These are phyloP conservation scores for Fusarium tanahbumbuense DNA, from an alignment of 2,329 filamentous ascomycete genomes.

Conservation along the genomic window DNA sequence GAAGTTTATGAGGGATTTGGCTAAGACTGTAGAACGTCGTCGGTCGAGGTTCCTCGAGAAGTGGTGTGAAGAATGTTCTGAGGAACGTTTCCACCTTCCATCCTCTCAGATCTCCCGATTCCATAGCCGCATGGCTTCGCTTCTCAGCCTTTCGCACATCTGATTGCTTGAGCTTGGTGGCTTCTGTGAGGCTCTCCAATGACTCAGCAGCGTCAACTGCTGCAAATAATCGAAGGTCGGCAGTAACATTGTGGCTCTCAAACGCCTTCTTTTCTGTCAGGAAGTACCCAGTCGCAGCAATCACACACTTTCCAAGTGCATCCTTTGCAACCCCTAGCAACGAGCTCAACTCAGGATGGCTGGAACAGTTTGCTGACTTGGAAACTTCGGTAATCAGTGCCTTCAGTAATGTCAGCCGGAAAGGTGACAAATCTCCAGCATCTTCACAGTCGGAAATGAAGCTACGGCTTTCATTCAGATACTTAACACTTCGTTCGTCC, in stretches of 20 bases:
- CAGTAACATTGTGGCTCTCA: slow-evolving; percentile 34
- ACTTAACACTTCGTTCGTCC: slow-evolving; percentile 57
- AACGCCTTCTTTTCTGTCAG: slow-evolving; percentile 49
- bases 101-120: slow-evolving; percentile 53
- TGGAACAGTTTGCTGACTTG: slow-evolving; percentile 45
- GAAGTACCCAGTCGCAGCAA: slow-evolving; percentile 44
- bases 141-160: slow-evolving; percentile 53
- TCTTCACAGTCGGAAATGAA: slow-evolving; percentile 46
- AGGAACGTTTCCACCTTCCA: slow-evolving; percentile 62
- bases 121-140: slow-evolving; percentile 50
- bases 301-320: slow-evolving; percentile 46
- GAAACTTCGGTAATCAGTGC: slow-evolving; percentile 47
- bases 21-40: slow-evolving; percentile 50
- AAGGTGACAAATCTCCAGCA: slow-evolving; percentile 44
- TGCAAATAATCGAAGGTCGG: slow-evolving; percentile 49
- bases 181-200: slow-evolving; percentile 38
- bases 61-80: slow-evolving; percentile 51
- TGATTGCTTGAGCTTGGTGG: slow-evolving; percentile 46
- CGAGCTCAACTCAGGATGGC: slow-evolving; percentile 40
- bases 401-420: slow-evolving; percentile 53
- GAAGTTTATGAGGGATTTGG: slow-evolving; percentile 46
- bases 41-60: slow-evolving; percentile 49
- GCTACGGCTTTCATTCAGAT: slow-evolving; percentile 49
- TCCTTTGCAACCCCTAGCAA: slow-evolving; percentile 44
- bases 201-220: slow-evolving; percentile 50